Conservation (phyloP, 1,139 yeast species). For the Tardiomyces blankii region DNA sequence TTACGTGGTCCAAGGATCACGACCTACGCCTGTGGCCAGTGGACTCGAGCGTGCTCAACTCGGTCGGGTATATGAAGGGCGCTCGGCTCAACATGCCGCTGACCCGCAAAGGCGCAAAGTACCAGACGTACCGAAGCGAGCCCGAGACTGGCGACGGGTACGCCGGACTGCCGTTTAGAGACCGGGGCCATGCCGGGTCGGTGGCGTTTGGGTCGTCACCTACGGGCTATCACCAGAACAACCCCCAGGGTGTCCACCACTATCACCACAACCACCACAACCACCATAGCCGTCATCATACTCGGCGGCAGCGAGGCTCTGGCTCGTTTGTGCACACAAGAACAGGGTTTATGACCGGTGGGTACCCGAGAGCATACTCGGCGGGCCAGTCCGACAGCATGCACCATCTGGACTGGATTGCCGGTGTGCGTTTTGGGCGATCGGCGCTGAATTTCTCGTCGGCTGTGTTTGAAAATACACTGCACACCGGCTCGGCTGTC, state of each 20-base stretch:
- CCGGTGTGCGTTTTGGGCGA: conserved; percentile 76
- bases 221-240: background rate
- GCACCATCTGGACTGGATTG: conserved; percentile 82
- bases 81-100: conserved; percentile 20
- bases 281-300: too few relatives aligned
- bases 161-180: background rate
- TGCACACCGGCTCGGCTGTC: background rate
- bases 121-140: conserved; percentile 41
- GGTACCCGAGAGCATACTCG: background rate
- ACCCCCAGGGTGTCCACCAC: too few relatives aligned
- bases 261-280: too few relatives aligned
- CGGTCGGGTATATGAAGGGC: conserved; percentile 25
- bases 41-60: conserved; percentile 45
- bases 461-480: conserved; percentile 10
- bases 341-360: background rate
- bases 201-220: background rate
- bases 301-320: background rate
- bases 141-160: conserved; percentile 22
- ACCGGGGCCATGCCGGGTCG: background rate
- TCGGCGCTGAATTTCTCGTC: conserved; percentile 31
- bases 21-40: conserved; percentile 80
- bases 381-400: background rate
- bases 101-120: conserved; percentile 33
- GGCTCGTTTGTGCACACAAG: background rate
- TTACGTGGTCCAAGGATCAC: conserved; percentile 89